Percentiles rank a stretch among this genome's conserved stretches.
Evolutionary conservation across 306 rosid genomes (phyloP).

Genomic region (Cucurbita moschata): DNA sequence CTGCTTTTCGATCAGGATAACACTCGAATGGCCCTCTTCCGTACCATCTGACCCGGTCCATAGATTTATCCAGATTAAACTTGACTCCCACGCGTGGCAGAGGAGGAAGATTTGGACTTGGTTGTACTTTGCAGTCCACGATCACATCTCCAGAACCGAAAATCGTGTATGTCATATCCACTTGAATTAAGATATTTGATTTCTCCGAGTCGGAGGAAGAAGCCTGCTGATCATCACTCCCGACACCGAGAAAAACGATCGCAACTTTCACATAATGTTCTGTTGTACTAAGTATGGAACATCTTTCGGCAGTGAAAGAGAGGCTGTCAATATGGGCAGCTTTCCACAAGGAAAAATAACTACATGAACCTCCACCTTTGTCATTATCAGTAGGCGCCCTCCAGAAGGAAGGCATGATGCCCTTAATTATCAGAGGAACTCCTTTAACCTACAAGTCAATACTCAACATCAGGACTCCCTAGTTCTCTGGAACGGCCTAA

Average conservation of each 20-base stretch:
- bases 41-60: constrained; percentile 60
- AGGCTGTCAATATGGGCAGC: constrained; percentile 52
- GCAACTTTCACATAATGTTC: constrained; percentile 26
- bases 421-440: constrained; percentile 46
- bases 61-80: constrained; percentile 49
- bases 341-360: constrained; percentile 72
- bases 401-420: constrained; percentile 81
- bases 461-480: constrained; percentile 6
- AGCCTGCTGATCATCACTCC: constrained; percentile 21
- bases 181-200: constrained; percentile 27
- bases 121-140: constrained; percentile 46
- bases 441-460: constrained; percentile 42
- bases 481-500: not conserved
- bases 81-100: constrained; percentile 84
- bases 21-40: constrained; percentile 97
- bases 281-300: constrained; percentile 26
- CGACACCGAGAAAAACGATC: constrained; percentile 40
- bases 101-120: constrained; percentile 67
- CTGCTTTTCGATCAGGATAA: constrained; percentile 82
- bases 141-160: constrained; percentile 70
- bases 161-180: constrained; percentile 43
- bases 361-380: constrained; percentile 55
- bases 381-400: constrained; percentile 88
- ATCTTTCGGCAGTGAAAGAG: constrained; percentile 42
- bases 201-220: constrained; percentile 15